Conservation (phyloP, 2,329 filamentous ascomycete genomes). For the Eutypa lata region DNA sequence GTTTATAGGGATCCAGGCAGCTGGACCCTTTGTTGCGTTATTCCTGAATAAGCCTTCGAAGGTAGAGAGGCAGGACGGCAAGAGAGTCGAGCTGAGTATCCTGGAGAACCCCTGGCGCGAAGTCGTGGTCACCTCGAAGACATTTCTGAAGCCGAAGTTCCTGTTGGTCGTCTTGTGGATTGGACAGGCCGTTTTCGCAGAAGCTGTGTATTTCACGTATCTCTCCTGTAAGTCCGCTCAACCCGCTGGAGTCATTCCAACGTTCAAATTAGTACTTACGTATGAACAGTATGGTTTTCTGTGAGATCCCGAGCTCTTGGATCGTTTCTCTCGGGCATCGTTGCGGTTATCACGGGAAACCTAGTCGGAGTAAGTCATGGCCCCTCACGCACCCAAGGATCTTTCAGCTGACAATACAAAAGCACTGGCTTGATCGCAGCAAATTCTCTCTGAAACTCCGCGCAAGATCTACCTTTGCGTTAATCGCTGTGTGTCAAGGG, state of each 20-base stretch:
- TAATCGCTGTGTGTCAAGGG: conserved; percentile 57
- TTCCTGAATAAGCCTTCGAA: conserved; percentile 58
- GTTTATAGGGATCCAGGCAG: conserved; percentile 68
- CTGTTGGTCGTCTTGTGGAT: conserved; percentile 66
- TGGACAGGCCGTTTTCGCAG: conserved; percentile 66
- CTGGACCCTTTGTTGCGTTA: conserved; percentile 62
- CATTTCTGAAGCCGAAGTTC: conserved; percentile 61
- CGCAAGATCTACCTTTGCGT: conserved; percentile 51
- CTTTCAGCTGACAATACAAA: conserved; percentile 7
- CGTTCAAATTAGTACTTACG: neutral
- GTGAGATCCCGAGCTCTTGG: conserved; percentile 67
- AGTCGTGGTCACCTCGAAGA: conserved; percentile 53
- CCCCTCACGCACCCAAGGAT: neutral
- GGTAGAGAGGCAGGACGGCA: conserved; percentile 64
- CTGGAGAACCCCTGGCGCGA: conserved; percentile 54
- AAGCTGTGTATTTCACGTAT: conserved; percentile 72
- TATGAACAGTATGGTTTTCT: conserved; percentile 56
- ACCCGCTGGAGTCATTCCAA: neutral
- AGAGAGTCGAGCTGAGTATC: conserved; percentile 58
- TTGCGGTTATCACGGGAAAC: conserved; percentile 64
- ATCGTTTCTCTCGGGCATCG: conserved; percentile 66
- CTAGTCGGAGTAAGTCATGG: conserved; percentile 52
- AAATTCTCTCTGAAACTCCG: conserved; percentile 51
- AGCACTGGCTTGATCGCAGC: conserved; percentile 58
- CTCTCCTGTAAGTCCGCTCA: conserved; percentile 37